Evolutionary conservation across 306 rosid species (phyloP).

Genomic region (Corylus heterophylla): DNA sequence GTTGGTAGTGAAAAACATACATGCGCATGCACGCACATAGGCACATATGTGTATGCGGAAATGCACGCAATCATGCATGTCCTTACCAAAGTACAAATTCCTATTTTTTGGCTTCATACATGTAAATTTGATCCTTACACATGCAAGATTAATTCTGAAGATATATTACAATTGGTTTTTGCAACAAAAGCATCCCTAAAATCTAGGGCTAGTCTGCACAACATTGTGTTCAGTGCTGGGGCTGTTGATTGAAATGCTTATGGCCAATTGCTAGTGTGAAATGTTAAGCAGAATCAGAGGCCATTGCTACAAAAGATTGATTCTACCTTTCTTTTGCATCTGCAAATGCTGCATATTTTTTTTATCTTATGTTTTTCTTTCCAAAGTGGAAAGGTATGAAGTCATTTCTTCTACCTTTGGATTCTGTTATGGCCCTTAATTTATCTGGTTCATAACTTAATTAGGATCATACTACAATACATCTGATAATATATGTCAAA

Average conservation of each 20-base stretch:
- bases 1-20: not conserved
- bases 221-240: not conserved
- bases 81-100: not conserved
- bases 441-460: not conserved
- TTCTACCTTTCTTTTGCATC: not conserved
- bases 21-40: too few relatives aligned
- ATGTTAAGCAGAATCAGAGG: not conserved
- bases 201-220: not conserved
- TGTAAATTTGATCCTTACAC: not conserved
- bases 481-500: not conserved
- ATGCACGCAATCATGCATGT: not conserved
- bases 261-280: not conserved
- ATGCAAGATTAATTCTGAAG: not conserved
- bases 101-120: not conserved
- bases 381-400: not conserved
- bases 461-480: not conserved
- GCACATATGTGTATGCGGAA: too few relatives aligned
- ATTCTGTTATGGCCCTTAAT: not conserved
- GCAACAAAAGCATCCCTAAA: not conserved
- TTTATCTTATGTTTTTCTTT: not conserved
- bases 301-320: not conserved
- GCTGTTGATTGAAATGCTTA: not conserved
- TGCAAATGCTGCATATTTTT: too few relatives aligned
- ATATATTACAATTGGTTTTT: not conserved
- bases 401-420: not conserved